Evolutionary conservation across 2,329 filamentous ascomycete genomes (phyloP).

Genomic region (Ascochyta viciae-villosae): DNA sequence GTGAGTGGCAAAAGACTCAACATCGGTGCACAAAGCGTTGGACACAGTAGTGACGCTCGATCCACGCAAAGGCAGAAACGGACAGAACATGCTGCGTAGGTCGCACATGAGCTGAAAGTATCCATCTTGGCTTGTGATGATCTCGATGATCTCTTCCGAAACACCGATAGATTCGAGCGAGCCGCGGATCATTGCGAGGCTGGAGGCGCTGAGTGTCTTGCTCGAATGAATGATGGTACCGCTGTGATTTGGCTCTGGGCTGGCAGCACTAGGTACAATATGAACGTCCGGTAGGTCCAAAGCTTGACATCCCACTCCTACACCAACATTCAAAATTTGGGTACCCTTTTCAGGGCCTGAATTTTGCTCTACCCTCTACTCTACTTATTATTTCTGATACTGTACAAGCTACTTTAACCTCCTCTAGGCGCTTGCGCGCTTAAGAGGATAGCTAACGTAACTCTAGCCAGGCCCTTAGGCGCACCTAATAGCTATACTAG

Average conservation of each 20-base stretch:
- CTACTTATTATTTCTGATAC: no score
- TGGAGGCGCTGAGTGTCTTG: neutral
- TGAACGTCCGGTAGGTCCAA: neutral
- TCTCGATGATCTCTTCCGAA: neutral
- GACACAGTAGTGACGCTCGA: neutral
- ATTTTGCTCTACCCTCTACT: no score
- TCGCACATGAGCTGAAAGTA: neutral
- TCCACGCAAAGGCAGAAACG: neutral
- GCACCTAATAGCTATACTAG: no score
- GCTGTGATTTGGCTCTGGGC: neutral
- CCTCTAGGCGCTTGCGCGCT: no score
- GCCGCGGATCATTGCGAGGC: neutral
- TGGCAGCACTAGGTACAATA: neutral
- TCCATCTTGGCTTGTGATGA: neutral
- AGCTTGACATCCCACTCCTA: neutral
- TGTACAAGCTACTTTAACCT: no score
- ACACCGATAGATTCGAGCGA: neutral
- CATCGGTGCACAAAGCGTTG: neutral
- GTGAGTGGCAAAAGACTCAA: conserved; percentile 1
- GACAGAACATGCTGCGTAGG: neutral
- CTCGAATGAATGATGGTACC: neutral
- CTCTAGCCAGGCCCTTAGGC: no score
- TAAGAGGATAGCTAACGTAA: no score
- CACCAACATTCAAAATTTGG: no score
- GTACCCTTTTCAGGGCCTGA: no score